Conservation (phyloP, 2,329 filamentous ascomycete genomes). For the Stemphylium lycopersici region DNA sequence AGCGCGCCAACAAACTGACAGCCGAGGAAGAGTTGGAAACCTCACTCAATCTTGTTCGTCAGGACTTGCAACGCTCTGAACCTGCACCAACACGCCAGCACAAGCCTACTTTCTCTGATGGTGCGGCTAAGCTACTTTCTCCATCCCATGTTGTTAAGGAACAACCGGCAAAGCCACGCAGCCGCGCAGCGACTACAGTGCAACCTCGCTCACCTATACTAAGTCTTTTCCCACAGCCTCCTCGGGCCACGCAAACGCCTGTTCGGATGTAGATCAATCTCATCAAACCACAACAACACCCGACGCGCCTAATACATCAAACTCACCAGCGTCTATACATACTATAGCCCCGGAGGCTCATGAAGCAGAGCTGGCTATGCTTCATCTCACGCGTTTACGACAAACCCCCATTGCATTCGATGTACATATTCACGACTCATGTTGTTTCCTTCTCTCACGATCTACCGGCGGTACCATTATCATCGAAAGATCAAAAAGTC, state of each 20-base stretch:
- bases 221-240: constrained; percentile 45
- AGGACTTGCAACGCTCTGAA: constrained; percentile 27
- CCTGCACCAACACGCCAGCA: constrained; percentile 27
- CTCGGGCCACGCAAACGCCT: constrained; percentile 19
- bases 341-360: constrained; percentile 11
- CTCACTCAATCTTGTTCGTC: constrained; percentile 31
- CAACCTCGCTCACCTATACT: constrained; percentile 33
- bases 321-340: neutral
- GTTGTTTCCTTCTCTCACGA: constrained; percentile 9
- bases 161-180: constrained; percentile 20
- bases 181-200: constrained; percentile 38
- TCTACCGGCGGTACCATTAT: neutral
- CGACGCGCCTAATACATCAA: neutral
- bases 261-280: constrained; percentile 2
- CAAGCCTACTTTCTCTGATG: constrained; percentile 43
- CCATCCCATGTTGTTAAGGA: constrained; percentile 10
- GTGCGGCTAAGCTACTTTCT: constrained; percentile 40
- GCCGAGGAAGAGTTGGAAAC: constrained; percentile 24
- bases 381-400: constrained; percentile 16
- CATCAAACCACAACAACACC: neutral
- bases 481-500: constrained; percentile 9
- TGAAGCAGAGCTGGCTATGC: constrained; percentile 18
- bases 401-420: constrained; percentile 9
- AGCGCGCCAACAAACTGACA: constrained; percentile 19
- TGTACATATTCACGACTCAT: constrained; percentile 28